Evolutionary conservation across 768 basidiomycete genomes (phyloP).

Genomic region (Leccinum incarnatum): DNA sequence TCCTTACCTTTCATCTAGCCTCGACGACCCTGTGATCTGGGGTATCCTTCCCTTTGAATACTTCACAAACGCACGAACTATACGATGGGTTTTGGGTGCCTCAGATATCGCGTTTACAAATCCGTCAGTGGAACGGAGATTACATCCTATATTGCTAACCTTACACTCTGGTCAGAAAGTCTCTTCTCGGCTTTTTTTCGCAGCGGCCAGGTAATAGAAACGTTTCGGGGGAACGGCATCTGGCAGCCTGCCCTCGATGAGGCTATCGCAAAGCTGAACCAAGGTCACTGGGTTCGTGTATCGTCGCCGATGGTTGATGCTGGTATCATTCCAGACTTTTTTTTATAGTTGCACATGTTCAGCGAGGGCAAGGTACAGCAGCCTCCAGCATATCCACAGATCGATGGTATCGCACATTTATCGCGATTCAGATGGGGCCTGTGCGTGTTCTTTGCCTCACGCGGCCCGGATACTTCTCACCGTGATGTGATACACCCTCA

Average conservation of each 20-base stretch:
- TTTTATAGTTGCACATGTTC: constrained; percentile 80
- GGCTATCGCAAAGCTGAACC: constrained; percentile 78
- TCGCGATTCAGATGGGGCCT: constrained; percentile 94
- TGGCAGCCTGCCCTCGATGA: constrained; percentile 82
- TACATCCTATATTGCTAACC: constrained; percentile 14
- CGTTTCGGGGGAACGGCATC: constrained; percentile 85
- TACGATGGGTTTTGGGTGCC: constrained; percentile 91
- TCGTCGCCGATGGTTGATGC: not conserved
- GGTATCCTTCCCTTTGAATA: constrained; percentile 69
- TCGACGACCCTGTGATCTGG: constrained; percentile 88
- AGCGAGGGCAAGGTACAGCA: constrained; percentile 89
- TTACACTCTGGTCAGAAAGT: constrained; percentile 44
- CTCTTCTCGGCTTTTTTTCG: constrained; percentile 82
- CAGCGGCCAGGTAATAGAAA: constrained; percentile 89
- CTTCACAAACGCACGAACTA: constrained; percentile 57
- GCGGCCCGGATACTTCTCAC: not conserved
- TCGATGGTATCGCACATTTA: constrained; percentile 47
- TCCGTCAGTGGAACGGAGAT: constrained; percentile 50
- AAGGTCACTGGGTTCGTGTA: constrained; percentile 78
- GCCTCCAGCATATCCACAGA: constrained; percentile 46
- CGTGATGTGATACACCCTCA: not conserved
- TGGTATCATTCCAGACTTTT: not conserved
- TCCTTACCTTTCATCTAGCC: constrained; percentile 38
- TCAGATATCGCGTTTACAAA: constrained; percentile 95
- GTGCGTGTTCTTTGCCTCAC: constrained; percentile 48